Evolutionary conservation across 2,329 filamentous ascomycete species (phyloP).

Genomic region (Pyrenophora graminea): DNA sequence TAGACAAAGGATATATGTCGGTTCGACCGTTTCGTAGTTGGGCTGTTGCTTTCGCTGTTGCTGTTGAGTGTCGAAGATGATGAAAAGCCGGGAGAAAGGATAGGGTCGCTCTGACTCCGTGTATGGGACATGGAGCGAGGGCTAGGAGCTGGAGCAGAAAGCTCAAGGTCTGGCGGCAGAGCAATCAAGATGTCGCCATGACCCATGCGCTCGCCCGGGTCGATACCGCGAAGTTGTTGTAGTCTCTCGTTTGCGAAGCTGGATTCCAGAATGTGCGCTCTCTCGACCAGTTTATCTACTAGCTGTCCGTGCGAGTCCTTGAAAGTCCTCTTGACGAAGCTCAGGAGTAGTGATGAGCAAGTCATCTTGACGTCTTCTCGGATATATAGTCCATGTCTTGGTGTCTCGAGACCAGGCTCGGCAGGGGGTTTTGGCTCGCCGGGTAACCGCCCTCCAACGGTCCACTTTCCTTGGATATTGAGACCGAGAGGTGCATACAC

Average conservation of each 20-base stretch:
- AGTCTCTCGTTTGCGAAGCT: conserved; percentile 41
- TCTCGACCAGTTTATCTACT: conserved; percentile 58
- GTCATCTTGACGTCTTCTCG: conserved; percentile 84
- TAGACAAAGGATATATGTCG: conserved; percentile 21
- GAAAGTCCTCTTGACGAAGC: conserved; percentile 81
- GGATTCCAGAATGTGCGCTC: conserved; percentile 43
- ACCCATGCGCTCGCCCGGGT: conserved; percentile 38
- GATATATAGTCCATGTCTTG: conserved; percentile 73
- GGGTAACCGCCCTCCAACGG: conserved; percentile 70
- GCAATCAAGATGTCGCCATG: conserved; percentile 43
- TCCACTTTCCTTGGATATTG: conserved; percentile 79
- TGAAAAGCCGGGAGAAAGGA: conserved; percentile 27
- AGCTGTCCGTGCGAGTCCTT: conserved; percentile 74
- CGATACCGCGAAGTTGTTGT: conserved; percentile 35
- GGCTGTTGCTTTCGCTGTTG: conserved; percentile 14
- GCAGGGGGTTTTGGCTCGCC: conserved; percentile 68
- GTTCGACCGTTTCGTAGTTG: conserved; percentile 3
- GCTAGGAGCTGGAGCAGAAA: conserved; percentile 10
- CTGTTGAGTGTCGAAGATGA: conserved; percentile 23
- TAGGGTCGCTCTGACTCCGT: conserved; percentile 29
- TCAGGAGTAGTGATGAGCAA: conserved; percentile 75
- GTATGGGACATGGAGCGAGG: conserved; percentile 19
- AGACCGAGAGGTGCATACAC: conserved; percentile 81
- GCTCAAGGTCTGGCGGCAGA: conserved; percentile 40
- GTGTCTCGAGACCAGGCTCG: conserved; percentile 69